Conservation (phyloP, 495 filamentous ascomycete species). For the Podospora sp. region DNA sequence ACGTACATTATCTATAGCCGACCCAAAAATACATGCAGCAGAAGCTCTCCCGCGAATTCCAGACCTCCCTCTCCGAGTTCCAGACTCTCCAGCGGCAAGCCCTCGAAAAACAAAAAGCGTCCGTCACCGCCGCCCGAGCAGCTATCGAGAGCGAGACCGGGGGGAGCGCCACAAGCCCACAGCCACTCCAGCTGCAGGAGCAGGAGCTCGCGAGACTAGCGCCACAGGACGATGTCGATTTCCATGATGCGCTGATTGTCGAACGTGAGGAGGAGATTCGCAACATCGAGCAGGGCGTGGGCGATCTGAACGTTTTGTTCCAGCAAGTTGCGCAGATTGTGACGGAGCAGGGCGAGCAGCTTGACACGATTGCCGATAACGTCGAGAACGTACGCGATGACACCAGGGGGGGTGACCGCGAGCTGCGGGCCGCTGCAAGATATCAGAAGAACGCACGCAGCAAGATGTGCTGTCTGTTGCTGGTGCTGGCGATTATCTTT, state of each 20-base stretch:
- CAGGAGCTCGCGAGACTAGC: conserved; percentile 81
- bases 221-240: conserved; percentile 93
- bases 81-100: conserved; percentile 85
- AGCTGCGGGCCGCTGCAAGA: conserved; percentile 77
- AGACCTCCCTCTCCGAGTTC: conserved; percentile 83
- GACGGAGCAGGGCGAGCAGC: conserved; percentile 83
- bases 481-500: conserved; percentile 89
- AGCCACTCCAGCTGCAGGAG: conserved; percentile 64
- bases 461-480: conserved; percentile 86
- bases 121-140: conserved; percentile 73
- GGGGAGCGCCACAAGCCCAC: conserved; percentile 43
- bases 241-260: conserved; percentile 92
- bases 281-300: conserved; percentile 93
- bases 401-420: conserved; percentile 80
- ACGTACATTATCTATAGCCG: conserved; percentile 54
- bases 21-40: conserved; percentile 88
- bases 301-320: conserved; percentile 95
- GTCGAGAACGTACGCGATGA: conserved; percentile 77
- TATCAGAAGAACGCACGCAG: conserved; percentile 93
- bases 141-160: conserved; percentile 55
- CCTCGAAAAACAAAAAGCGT: conserved; percentile 88
- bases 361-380: conserved; percentile 88
- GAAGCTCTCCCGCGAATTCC: conserved; percentile 90
- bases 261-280: conserved; percentile 96
- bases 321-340: conserved; percentile 96